Conservation (phyloP, 495 filamentous ascomycete species). For the Aspergillus olivimuriae region DNA sequence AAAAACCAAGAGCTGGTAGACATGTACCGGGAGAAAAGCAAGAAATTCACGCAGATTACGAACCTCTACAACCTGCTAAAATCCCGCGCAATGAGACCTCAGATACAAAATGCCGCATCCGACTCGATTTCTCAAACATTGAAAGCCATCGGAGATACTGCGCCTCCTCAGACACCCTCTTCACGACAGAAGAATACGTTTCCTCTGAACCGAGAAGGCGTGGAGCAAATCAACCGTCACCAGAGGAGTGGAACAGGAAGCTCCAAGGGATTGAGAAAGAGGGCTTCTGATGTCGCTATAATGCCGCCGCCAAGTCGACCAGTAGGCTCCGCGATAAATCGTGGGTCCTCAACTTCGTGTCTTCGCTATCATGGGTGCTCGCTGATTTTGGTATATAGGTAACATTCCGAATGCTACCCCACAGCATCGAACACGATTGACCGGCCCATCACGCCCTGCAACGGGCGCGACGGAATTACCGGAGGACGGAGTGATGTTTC, state of each 20-base stretch:
- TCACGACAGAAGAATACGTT: constrained; percentile 17
- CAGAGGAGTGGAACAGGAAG: constrained; percentile 46
- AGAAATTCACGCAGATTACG: constrained; percentile 69
- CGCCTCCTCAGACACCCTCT: constrained; percentile 21
- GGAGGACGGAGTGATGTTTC: constrained; percentile 10
- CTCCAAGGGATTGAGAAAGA: constrained; percentile 22
- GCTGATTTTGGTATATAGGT: constrained; percentile 4
- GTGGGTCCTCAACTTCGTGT: too few relatives aligned
- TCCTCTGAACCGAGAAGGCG: constrained; percentile 29
- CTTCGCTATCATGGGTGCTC: not conserved
- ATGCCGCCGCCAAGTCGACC: constrained; percentile 27
- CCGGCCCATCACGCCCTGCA: constrained; percentile 10
- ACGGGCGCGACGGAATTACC: constrained; percentile 14
- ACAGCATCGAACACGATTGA: constrained; percentile 19
- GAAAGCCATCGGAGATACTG: constrained; percentile 18
- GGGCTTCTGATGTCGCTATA: constrained; percentile 5
- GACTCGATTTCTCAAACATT: constrained; percentile 58
- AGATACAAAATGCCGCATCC: constrained; percentile 63
- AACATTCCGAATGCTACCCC: constrained; percentile 13
- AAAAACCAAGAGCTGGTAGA: constrained; percentile 73
- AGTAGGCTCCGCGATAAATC: constrained; percentile 11
- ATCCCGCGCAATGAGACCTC: constrained; percentile 59
- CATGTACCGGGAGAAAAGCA: constrained; percentile 65
- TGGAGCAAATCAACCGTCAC: constrained; percentile 39
- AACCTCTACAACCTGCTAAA: constrained; percentile 83